Evolutionary conservation across 2,329 filamentous ascomycete species (phyloP), one percentile per base, ranked within the genome.

Genomic region (Aureobasidium namibiae): DNA sequence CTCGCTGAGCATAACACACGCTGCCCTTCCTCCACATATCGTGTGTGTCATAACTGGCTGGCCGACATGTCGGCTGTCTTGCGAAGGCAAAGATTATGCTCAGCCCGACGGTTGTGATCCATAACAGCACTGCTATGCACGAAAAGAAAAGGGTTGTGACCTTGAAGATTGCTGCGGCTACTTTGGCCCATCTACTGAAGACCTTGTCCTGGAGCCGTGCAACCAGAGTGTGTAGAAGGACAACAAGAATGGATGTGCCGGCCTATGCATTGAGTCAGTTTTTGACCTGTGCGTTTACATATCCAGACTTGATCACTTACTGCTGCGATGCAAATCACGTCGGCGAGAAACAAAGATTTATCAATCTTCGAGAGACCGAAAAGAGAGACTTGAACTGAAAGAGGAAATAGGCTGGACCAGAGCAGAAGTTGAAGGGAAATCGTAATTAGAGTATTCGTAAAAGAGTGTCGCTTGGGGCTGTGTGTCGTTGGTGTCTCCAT

Each of bases 291-390:
- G 4, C 4, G 10, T 14, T 16, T 1, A n/a, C 18, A 6, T 16
- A 11, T 5, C 2, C 33, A 39, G 10, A 14, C 9, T 11, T n/a
- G 21, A 8, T n/a, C 4, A 45, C 52, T 45, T 45, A 56, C 52
- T n/a, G 52, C 52, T n/a, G 52, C 39, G 13, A 56, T 44, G 52
- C 52, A 56, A 13, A 56, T 18, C 9, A 56, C 16, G 18, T 56
- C 39, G 3, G 39, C 18, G 26, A 56, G 14, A 45, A 36, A 56
- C 29, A 56, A 26, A 10, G 52, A 56, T 18, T 41, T 14, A 21
- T 56, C 52, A 10, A 56, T 26, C 33, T 41, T 11, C 29, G 29
- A 36, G 5, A 34, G 26, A 36, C 29, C 52, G 29, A 56, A 56
- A 18, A 56, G 18, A 34, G 38, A 34, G 8, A 45, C 36, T 36